Conservation (phyloP, 345 rosid genomes). For the Brassica cretica region DNA sequence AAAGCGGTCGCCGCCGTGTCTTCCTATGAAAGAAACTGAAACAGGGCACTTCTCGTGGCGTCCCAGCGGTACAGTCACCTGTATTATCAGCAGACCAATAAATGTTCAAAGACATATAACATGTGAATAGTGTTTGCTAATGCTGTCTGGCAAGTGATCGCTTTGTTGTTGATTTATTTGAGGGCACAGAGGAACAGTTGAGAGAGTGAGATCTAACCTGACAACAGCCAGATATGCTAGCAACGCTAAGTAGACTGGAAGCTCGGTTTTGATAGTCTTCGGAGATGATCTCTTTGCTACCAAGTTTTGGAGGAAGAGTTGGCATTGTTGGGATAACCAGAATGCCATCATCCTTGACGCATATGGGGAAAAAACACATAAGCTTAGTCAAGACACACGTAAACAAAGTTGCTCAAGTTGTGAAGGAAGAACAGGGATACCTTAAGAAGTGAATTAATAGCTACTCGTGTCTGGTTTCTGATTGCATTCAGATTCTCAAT, state of each 20-base stretch:
- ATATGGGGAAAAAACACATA: conserved; percentile 6
- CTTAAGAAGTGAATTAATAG: conserved; percentile 76
- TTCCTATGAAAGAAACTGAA: conserved; percentile 80
- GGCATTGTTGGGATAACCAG: conserved; percentile 82
- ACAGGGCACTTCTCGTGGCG: conserved; percentile 67
- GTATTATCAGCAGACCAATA: conserved; percentile 34
- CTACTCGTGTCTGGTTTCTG: conserved; percentile 72
- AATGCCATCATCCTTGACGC: conserved; percentile 81
- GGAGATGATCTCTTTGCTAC: conserved; percentile 67
- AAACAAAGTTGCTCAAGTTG: conserved; percentile 16
- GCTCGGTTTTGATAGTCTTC: conserved; percentile 64
- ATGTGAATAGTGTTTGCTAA: conserved; percentile 6
- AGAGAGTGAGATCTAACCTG: conserved; percentile 57
- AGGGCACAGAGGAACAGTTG: conserved; percentile 1
- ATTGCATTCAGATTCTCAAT: conserved; percentile 67
- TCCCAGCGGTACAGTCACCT: conserved; percentile 81
- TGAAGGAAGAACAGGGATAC: conserved; percentile 40
- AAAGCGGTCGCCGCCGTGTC: conserved; percentile 87
- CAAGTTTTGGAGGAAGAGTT: conserved; percentile 79
- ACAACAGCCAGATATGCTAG: conserved; percentile 95
- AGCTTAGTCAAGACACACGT: conserved; percentile 9
- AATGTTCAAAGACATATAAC: conserved; percentile 5
- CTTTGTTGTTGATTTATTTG: neutral
- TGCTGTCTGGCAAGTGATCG: conserved; percentile 2
- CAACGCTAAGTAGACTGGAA: conserved; percentile 74